Base-by-base conservation (phyloP, 1,139 yeast species). In the Kluyveromyces sp. region DNA sequence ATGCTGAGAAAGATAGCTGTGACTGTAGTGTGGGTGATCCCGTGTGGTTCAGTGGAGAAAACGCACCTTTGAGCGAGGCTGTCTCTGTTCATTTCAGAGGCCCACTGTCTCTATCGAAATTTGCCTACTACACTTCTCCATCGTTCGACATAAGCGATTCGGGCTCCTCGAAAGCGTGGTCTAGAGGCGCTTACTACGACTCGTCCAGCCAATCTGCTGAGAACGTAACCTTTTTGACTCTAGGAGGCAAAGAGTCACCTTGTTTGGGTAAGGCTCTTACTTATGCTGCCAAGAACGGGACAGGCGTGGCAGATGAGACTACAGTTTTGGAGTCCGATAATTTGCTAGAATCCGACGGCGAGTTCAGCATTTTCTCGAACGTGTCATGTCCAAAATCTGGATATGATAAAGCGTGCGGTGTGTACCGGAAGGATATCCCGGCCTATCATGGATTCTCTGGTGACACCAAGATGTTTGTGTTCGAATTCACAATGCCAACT, bases 361-460 rank as follows among this genome's bases (percentile, higher is more conserved):
- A 83, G 66, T 79, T 64, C 59, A 66, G 74, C 45, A 76, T 83
- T 53, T 77, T 77, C 68, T 77, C 88, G 11, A 75, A 74, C 51
- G 56, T 69, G 35, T 53, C 75, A 45, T 83, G 92, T 68, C 69
- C 66, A 30, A 64, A 58, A 18, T 67, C 74, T 15, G 77, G 74
- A 22, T 57, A 61, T 43, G 60, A 58, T 39, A 66, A 69, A 12
- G 72, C 66, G 45, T 82, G 89, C 70, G 88, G 86, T 52, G 83
- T 73, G 61, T 82, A 79, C 67, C 77, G 94, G 70, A 62, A 63
- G 18, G 88, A 83, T 42, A 86, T 83, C 50, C 95, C 96, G 46
- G 96, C 97, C 25, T 84, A 78, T 70, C 94, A 88, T 60, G 97
- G 97, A 22, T 92, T 83, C 62, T 83, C 79, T 42, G 89, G 89